Evolutionary conservation across 2,329 filamentous ascomycete genomes (phyloP), one percentile per base, ranked within the genome.

Genomic region (Venturia asperata): DNA sequence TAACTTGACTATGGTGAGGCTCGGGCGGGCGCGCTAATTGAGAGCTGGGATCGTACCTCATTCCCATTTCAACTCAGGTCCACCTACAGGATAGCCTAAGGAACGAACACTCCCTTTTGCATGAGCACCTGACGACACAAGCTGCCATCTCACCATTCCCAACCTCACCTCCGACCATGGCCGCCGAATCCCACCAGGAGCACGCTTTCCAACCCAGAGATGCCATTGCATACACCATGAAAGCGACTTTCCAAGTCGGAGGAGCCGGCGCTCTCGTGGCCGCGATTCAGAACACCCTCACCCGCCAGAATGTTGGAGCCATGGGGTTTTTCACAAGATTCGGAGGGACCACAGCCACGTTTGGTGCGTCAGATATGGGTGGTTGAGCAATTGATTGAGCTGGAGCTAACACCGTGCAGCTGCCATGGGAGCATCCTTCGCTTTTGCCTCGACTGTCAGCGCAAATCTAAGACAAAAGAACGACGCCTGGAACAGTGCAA

Each of bases 391-490:
- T 49, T 55, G 43, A 60, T 47, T 30, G 24, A 17, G 30, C n/a
- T n/a, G 49, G 30, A 60, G 65, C 66, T 71, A 55, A 69, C 71
- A 70, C 67, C 69, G 15, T 13, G 64, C 71, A 92, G 90, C 87
- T 73, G 85, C 85, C 49, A 85, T 87, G 76, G 89, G 90, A 72
- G 87, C 85, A 72, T 83, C 87, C 67, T 96, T 91, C 77, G 83
- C 85, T 71, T 96, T 97, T 80, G 83, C 87, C 71, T 87, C 84
- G 71, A 84, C 83, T 70, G 89, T 90, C 62, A 83, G 88, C 58
- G 90, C 91, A 76, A 97, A 97, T 79, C 80, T 97, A 69, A 87
- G 92, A 72, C 83, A 92, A 77, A 91, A 89, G 79, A 85, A 96
- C 66, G 92, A 96, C 74, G 80, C 82, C 69, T 88, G 84, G 79